Evolutionary conservation across 768 basidiomycete genomes (phyloP), one percentile per base, ranked within the genome.

Genomic region (Kwoniella mangroviensis): DNA sequence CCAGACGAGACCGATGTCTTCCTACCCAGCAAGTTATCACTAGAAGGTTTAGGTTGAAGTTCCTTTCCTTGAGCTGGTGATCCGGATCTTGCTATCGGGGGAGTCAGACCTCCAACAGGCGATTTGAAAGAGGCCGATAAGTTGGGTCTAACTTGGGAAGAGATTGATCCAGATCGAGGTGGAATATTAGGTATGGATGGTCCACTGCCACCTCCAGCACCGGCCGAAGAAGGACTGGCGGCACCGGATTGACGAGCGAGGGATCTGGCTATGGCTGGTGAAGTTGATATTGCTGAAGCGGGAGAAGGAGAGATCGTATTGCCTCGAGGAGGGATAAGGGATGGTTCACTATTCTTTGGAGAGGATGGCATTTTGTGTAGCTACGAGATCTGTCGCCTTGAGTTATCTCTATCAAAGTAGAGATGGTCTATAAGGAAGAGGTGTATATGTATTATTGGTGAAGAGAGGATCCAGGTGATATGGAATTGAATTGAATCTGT

Each of bases 181-280:
- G 75, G 75, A 56, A 77, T 77, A 49, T 77, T 77, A 42, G 75
- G 75, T 53, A 68, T 62, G 17, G 60, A 34, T 3, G 67, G 67
- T 34, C 43, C 62, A 63, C 34, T 34, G 9, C 34, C 34, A 34
- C 34, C 34, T 34, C 34, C 34, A 34, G 34, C 34, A 34, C 49
- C 42, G 34, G 62, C 17, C 4, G 62, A 42, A 19, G 49, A 51
- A 26, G 62, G 51, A 28, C 43, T 63, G 45, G 40, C 19, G 15
- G n/a, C 21, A 17, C 41, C 49, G 3, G 40, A 4, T 9, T n/a
- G 26, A 21, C 49, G 41, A 63, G 40, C 63, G 26, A 65, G 54
- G 9, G 63, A 65, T n/a, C 63, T 19, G 4, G 63, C 63, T 26
- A 65, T 65, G 12, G 28, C 22, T n/a, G 63, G 63, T n/a, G 63